Conservation (phyloP, 352 stramenopile species). For the Phytophthora fragariae region DNA sequence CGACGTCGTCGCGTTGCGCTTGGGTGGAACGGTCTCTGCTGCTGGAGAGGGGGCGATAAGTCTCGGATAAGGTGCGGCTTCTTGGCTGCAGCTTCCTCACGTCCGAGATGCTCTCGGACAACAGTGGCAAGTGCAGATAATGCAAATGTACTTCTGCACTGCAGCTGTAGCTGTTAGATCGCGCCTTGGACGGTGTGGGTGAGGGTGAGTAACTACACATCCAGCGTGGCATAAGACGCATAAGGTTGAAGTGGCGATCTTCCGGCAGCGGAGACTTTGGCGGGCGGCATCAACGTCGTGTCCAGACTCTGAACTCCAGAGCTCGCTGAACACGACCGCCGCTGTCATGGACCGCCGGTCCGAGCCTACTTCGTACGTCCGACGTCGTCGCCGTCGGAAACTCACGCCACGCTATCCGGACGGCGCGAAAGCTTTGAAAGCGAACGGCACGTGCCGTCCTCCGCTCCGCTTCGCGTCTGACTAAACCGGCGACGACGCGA, state of each 20-base stretch:
- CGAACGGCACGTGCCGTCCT: background rate
- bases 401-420: constrained; percentile 2
- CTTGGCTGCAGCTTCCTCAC: constrained; percentile 18
- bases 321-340: background rate
- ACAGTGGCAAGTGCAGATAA: background rate
- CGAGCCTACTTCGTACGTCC: background rate
- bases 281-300: background rate
- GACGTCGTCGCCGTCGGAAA: constrained; percentile 17
- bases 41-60: background rate
- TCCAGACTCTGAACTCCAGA: background rate
- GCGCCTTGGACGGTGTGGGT: background rate
- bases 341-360: background rate
- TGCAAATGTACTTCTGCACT: too few relatives aligned
- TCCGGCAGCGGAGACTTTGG: constrained; percentile 4
- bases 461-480: background rate
- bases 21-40: background rate
- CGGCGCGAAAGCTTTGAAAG: constrained; percentile 29
- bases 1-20: constrained; percentile 22
- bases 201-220: background rate
- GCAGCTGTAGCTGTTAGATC: too few relatives aligned
- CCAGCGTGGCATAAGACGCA: background rate
- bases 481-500: constrained; percentile 13
- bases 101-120: background rate
- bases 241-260: constrained; percentile 27
- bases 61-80: constrained; percentile 14